A percentile compares a stretch with the other conserved stretches of the same genome.
Evolutionary conservation across 2,329 filamentous ascomycete genomes (phyloP).

Genomic region (Xylaria sp.): DNA sequence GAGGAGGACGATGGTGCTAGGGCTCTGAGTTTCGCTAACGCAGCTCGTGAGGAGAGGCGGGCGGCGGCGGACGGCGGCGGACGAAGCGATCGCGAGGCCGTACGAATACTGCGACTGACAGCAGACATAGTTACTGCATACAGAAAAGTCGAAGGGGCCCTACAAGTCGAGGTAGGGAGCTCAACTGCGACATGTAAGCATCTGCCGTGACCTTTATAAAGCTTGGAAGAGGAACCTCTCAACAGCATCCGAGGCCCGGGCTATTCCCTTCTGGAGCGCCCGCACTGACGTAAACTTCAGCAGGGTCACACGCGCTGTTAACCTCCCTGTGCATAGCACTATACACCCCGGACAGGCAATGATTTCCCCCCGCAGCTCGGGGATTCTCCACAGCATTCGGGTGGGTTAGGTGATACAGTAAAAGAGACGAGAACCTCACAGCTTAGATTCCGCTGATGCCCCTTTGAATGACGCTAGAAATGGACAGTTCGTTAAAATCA

Average conservation of each 20-base stretch:
- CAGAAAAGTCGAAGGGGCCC: background rate
- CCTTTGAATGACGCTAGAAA: too few relatives aligned
- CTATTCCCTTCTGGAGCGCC: background rate
- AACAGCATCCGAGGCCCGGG: too few relatives aligned
- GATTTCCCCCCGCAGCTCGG: background rate
- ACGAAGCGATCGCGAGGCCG: constrained; percentile 52
- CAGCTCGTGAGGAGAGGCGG: constrained; percentile 37
- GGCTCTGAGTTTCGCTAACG: constrained; percentile 33
- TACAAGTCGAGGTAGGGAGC: background rate
- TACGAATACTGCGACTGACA: constrained; percentile 57
- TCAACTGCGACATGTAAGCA: too few relatives aligned
- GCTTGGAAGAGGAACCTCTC: background rate
- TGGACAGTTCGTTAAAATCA: too few relatives aligned
- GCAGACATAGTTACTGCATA: constrained; percentile 59
- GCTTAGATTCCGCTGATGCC: too few relatives aligned
- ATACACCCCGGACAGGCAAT: background rate
- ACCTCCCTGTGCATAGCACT: background rate
- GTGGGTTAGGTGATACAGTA: too few relatives aligned
- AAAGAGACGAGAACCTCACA: too few relatives aligned
- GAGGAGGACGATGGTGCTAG: too few relatives aligned
- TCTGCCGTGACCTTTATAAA: too few relatives aligned
- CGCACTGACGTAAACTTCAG: background rate
- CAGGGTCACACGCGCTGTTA: too few relatives aligned
- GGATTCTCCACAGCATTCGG: background rate
- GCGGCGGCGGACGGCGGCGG: constrained; percentile 42